Evolutionary conservation across 176 grass and related monocot genomes (phyloP), one percentile per base, ranked within the genome.

Genomic region (Ananas comosus): DNA sequence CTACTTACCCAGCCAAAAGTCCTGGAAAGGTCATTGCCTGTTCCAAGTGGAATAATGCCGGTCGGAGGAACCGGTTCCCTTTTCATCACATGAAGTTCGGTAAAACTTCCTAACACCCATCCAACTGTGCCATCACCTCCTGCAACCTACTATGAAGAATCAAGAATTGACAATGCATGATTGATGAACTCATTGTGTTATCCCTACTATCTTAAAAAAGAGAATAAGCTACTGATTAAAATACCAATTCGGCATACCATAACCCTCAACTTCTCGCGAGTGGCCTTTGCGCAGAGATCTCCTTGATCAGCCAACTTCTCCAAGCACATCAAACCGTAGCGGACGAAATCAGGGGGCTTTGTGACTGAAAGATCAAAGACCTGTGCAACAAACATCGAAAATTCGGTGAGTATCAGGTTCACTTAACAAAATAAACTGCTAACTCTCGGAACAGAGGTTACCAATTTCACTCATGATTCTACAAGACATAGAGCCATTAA

Each of bases 31-130:
- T 97, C 93, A 49, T 97, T 92, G 50, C 93, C 93, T 14, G 93
- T 97, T 76, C 93, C 93, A 74, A 97, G 93, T 71, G 93, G 93
- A 76, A 97, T 97, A 71, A 97, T 87, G 53, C 89, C 93, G 72
- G 93, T 85, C 18, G 93, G 93, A 64, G 93, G 93, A 83, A 90
- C 80, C 48, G 89, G 89, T 73, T 87, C 88, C 51, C 93, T 92
- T 90, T 83, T 89, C 49, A 19, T 65, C 70, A 80, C 81, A 76
- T 89, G 82, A 79, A 97, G 86, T 76, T 97, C 93, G 49, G 80
- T 74, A 16, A 97, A 84, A 61, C 83, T 90, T 79, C 93, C 93
- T 77, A 97, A 78, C 69, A 97, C 72, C 93, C 93, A 97, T 65
- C 89, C 86, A 64, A 97, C 93, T 64, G 93, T 92, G 27, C 93